Evolutionary conservation across 495 filamentous ascomycete species (phyloP).

Genomic region (Trichoderma parareesei): DNA sequence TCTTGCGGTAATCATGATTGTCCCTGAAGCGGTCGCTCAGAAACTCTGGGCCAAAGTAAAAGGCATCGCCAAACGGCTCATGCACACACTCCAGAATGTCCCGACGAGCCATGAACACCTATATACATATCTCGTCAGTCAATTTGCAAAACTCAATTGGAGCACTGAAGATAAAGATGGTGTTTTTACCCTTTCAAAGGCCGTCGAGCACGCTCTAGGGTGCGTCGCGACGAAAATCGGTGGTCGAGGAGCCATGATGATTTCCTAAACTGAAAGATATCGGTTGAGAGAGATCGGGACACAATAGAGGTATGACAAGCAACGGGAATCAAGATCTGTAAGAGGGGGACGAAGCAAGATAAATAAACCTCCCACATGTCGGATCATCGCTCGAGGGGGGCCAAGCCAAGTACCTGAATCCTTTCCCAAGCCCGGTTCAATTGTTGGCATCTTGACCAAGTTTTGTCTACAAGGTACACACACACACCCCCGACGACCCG

Average conservation of each 20-base stretch:
- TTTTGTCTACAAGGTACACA: too few relatives aligned
- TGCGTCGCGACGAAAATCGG: constrained; percentile 84
- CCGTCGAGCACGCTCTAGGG: constrained; percentile 87
- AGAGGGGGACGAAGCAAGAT: not conserved
- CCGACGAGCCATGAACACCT: constrained; percentile 93
- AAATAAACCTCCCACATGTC: not conserved
- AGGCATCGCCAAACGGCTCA: constrained; percentile 94
- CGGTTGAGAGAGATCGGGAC: not conserved
- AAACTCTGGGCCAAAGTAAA: constrained; percentile 88
- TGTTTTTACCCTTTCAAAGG: constrained; percentile 74
- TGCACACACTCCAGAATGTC: constrained; percentile 77
- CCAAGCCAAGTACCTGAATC: constrained; percentile 5
- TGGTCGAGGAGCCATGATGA: constrained; percentile 42
- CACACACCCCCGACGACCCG: not conserved
- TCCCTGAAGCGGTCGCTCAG: constrained; percentile 66
- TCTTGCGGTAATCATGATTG: constrained; percentile 57
- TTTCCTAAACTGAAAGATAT: not conserved
- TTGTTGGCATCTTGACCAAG: not conserved
- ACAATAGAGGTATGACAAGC: not conserved
- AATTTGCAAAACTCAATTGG: too few relatives aligned
- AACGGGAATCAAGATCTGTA: not conserved
- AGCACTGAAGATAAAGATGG: not conserved
- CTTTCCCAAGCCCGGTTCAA: not conserved
- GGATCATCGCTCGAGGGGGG: not conserved
- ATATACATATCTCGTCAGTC: not conserved